Evolutionary conservation across 176 grass and related monocot genomes (phyloP).

Genomic region (Eleusine indica): DNA sequence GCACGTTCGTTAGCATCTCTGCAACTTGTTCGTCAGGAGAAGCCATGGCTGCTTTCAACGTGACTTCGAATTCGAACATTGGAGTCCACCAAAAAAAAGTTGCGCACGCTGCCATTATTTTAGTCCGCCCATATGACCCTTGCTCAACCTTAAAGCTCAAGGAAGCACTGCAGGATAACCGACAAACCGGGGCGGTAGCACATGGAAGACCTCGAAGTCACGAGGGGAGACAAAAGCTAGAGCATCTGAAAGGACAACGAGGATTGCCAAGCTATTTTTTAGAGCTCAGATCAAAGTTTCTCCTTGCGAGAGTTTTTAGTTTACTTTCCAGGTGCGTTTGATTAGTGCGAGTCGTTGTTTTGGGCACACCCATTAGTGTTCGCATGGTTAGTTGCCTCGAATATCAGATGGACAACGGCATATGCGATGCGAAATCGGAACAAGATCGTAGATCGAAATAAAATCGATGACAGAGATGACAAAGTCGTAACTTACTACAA

Average conservation of each 20-base stretch:
- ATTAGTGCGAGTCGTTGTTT: too few species aligned
- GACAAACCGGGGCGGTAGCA: neutral
- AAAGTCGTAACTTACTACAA: too few species aligned
- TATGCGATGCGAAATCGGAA: too few species aligned
- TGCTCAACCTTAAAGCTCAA: neutral
- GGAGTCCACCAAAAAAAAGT: neutral
- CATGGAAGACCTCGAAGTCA: neutral
- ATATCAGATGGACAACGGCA: too few species aligned
- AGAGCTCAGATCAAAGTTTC: neutral
- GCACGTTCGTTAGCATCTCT: neutral
- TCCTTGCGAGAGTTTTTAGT: neutral
- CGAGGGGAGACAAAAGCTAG: neutral
- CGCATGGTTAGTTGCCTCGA: too few species aligned
- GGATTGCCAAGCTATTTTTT: neutral
- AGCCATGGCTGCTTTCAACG: neutral
- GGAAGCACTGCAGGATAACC: neutral
- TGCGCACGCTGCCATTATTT: neutral
- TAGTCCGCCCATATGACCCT: neutral
- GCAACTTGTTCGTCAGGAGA: neutral
- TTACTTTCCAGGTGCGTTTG: too few species aligned
- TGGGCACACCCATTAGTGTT: too few species aligned
- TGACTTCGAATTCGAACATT: conserved; percentile 1
- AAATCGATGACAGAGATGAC: too few species aligned
- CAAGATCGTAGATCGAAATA: too few species aligned
- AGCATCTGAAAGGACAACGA: neutral